Percentiles rank a stretch among this genome's conserved stretches.
Evolutionary conservation across 192 early-diverging fungal species (phyloP).

Genomic region (Backusella circina): DNA sequence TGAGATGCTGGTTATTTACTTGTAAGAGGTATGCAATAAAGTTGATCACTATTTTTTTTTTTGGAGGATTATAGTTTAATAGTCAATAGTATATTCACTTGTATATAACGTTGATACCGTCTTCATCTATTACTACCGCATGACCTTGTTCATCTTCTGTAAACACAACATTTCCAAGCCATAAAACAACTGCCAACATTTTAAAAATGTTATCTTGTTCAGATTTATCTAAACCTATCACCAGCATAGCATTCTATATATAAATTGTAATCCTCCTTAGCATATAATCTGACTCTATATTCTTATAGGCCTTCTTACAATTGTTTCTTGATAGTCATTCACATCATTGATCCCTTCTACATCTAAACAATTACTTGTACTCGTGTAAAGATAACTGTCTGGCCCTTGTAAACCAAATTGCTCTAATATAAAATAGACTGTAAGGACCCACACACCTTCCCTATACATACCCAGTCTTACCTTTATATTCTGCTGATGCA

Average conservation of each 20-base stretch:
- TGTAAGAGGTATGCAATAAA: conserved; percentile 75
- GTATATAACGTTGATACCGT: too few relatives aligned
- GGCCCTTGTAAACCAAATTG: conserved; percentile 69
- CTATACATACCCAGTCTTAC: conserved; percentile 24
- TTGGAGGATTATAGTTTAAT: too few relatives aligned
- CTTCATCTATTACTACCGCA: conserved; percentile 53
- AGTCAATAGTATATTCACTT: too few relatives aligned
- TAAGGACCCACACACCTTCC: not conserved
- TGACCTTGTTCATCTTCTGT: conserved; percentile 75
- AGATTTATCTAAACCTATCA: conserved; percentile 77
- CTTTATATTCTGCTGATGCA: conserved; percentile 61
- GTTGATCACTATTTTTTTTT: conserved; percentile 29
- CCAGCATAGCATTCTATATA: conserved; percentile 73
- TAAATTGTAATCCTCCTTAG: not conserved
- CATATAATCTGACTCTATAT: not conserved
- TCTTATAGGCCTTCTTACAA: conserved; percentile 36
- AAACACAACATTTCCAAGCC: conserved; percentile 94
- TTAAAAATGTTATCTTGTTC: conserved; percentile 87
- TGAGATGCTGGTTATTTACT: conserved; percentile 51
- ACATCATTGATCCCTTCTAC: conserved; percentile 94
- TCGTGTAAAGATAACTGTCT: conserved; percentile 72
- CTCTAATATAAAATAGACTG: conserved; percentile 14
- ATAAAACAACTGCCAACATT: conserved; percentile 91
- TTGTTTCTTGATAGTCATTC: conserved; percentile 80
- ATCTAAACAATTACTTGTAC: conserved; percentile 64